Percentiles rank a stretch among this genome's conserved stretches.
Evolutionary conservation across 768 basidiomycete species (phyloP).

Genomic region (Chalciporus chontae): DNA sequence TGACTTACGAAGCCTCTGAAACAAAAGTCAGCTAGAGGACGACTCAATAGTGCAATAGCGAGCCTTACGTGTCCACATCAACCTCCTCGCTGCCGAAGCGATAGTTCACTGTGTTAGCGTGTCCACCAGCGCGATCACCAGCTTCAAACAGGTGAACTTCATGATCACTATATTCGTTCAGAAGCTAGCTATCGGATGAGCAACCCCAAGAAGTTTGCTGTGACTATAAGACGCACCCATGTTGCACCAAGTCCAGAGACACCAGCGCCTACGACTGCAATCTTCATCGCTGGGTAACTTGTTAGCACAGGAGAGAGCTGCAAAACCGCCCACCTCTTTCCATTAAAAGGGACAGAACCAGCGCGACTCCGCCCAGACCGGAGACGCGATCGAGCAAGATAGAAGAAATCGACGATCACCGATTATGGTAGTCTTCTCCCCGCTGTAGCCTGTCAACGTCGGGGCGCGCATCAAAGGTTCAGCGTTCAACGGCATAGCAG

Average conservation of each 20-base stretch:
- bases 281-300: constrained; percentile 38
- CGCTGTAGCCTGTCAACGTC: too few species aligned
- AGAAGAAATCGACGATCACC: not conserved
- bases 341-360: not conserved
- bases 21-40: not conserved
- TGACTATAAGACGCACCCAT: constrained; percentile 47
- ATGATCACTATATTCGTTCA: constrained; percentile 72
- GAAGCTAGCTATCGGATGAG: constrained; percentile 37
- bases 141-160: constrained; percentile 75
- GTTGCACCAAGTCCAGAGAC: constrained; percentile 76
- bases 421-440: not conserved
- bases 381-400: not conserved
- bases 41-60: not conserved
- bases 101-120: constrained; percentile 71
- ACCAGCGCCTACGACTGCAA: constrained; percentile 75
- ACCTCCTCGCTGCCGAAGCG: constrained; percentile 38
- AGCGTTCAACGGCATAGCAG: too few species aligned
- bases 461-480: too few species aligned
- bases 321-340: not conserved
- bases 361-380: not conserved
- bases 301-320: not conserved
- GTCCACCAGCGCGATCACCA: constrained; percentile 64
- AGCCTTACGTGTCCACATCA: constrained; percentile 67
- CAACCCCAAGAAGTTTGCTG: not conserved
- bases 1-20: constrained; percentile 54